Percentiles rank a stretch among this genome's conserved stretches.
Evolutionary conservation across 495 filamentous ascomycete species (phyloP).

Genomic region (Staphylotrichum longicolle): DNA sequence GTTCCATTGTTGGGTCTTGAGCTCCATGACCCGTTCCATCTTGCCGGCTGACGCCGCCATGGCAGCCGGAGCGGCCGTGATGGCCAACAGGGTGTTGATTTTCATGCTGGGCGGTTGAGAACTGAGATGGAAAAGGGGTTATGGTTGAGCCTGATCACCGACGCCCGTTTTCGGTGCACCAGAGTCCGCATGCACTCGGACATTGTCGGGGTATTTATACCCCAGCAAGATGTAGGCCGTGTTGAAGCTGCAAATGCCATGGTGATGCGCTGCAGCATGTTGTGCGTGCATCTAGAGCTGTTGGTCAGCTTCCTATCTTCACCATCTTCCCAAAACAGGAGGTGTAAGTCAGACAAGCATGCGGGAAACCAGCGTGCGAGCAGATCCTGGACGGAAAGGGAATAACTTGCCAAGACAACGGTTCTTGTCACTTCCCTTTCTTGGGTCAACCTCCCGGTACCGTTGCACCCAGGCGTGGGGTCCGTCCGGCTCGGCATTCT

Average conservation of each 20-base stretch:
- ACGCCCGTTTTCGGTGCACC: neutral
- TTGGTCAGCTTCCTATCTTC: neutral
- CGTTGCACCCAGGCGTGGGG: slow-evolving; percentile 7
- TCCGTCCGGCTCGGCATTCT: neutral
- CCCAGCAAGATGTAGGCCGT: neutral
- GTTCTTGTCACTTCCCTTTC: slow-evolving; percentile 20
- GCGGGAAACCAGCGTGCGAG: neutral
- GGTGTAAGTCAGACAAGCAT: neutral
- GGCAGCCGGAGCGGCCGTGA: slow-evolving; percentile 21
- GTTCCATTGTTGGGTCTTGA: slow-evolving; percentile 20
- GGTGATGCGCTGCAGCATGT: neutral
- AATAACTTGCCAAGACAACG: neutral
- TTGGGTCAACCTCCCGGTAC: slow-evolving; percentile 16
- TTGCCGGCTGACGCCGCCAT: slow-evolving; percentile 7
- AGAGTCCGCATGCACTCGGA: neutral
- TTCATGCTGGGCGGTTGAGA: slow-evolving; percentile 15
- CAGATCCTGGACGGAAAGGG: slow-evolving; percentile 13
- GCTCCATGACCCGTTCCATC: slow-evolving; percentile 23
- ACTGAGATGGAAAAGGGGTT: neutral
- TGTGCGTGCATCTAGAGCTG: neutral
- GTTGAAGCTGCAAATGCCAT: too few species aligned
- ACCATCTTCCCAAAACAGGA: neutral
- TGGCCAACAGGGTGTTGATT: slow-evolving; percentile 15
- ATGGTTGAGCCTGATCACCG: neutral
- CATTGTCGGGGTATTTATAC: neutral